Evolutionary conservation across 352 stramenopile genomes (phyloP).

Genomic region (Phytopythium cucurbitacearum): DNA sequence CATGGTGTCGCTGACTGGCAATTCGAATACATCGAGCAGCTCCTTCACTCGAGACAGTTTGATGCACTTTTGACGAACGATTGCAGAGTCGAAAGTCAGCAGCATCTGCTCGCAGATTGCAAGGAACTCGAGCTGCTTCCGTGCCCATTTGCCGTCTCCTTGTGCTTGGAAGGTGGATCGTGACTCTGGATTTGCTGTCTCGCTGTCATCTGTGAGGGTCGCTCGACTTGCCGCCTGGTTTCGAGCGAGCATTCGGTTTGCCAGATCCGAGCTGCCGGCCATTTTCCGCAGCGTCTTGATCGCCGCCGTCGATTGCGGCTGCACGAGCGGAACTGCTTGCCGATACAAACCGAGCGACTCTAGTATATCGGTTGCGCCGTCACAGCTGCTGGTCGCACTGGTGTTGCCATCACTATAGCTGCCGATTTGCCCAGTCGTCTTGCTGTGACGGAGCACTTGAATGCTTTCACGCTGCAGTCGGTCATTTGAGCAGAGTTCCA

Average conservation of each 20-base stretch:
- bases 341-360: slow-evolving; percentile 38
- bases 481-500: no score
- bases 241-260: slow-evolving; percentile 40
- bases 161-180: background rate
- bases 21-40: slow-evolving; percentile 4
- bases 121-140: slow-evolving; percentile 32
- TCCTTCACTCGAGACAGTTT: background rate
- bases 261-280: slow-evolving; percentile 26
- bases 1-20: slow-evolving; percentile 29
- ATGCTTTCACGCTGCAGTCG: no score
- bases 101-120: slow-evolving; percentile 46
- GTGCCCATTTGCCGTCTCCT: slow-evolving; percentile 1
- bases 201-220: no score
- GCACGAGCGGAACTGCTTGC: slow-evolving; percentile 51
- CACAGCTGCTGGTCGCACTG: no score
- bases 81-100: slow-evolving; percentile 25
- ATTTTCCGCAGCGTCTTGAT: slow-evolving; percentile 58
- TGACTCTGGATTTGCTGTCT: no score
- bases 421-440: no score
- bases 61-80: no score
- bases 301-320: slow-evolving; percentile 51
- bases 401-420: no score
- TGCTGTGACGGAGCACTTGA: no score
- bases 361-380: background rate
- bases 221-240: background rate